phyloP scores from a whole-genome alignment of 805 yeast species.

The Komagataella pseudopastoris region DNA sequence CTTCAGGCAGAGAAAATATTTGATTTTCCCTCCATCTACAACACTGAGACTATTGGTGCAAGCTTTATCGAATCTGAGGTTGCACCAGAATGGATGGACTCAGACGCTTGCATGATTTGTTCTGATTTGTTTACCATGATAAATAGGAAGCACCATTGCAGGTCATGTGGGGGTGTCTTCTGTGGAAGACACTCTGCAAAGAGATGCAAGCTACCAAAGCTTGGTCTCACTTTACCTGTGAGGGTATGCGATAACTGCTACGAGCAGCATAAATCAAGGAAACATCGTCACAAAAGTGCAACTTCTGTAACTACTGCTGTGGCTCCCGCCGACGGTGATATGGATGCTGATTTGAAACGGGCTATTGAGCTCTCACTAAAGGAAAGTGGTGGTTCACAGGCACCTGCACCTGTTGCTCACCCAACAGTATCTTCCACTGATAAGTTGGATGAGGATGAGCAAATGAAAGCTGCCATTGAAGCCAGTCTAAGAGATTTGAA shows the following conservation, averaged over 20 bases:
- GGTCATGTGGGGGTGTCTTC: slow-evolving; percentile 93
- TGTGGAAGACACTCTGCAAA: slow-evolving; percentile 79
- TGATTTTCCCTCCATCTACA: slow-evolving; percentile 44
- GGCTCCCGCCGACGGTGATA: slow-evolving; percentile 26
- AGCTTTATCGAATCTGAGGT: slow-evolving; percentile 73
- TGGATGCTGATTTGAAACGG: slow-evolving; percentile 61
- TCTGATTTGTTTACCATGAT: slow-evolving; percentile 67
- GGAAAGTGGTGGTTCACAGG: slow-evolving; percentile 24
- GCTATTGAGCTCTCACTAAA: slow-evolving; percentile 73
- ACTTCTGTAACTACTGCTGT: slow-evolving; percentile 10
- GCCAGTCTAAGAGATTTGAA: slow-evolving; percentile 76
- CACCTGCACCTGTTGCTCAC: slow-evolving; percentile 5
- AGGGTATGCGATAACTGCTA: slow-evolving; percentile 89
- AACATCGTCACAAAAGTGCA: slow-evolving; percentile 10
- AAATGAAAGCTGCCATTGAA: slow-evolving; percentile 86
- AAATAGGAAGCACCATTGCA: slow-evolving; percentile 90
- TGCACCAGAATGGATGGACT: slow-evolving; percentile 97
- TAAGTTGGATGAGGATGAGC: slow-evolving; percentile 50
- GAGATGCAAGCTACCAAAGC: slow-evolving; percentile 55
- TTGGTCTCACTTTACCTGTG: slow-evolving; percentile 82
- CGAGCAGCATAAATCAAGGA: slow-evolving; percentile 36
- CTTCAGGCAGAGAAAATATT: slow-evolving; percentile 46
- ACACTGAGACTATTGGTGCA: slow-evolving; percentile 22
- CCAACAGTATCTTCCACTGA: slow-evolving; percentile 6
- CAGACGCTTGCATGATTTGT: slow-evolving; percentile 91